Percentiles rank a stretch among this genome's conserved stretches.
Evolutionary conservation across 805 yeast species (phyloP).

Genomic region (Kodamaea sagamina): DNA sequence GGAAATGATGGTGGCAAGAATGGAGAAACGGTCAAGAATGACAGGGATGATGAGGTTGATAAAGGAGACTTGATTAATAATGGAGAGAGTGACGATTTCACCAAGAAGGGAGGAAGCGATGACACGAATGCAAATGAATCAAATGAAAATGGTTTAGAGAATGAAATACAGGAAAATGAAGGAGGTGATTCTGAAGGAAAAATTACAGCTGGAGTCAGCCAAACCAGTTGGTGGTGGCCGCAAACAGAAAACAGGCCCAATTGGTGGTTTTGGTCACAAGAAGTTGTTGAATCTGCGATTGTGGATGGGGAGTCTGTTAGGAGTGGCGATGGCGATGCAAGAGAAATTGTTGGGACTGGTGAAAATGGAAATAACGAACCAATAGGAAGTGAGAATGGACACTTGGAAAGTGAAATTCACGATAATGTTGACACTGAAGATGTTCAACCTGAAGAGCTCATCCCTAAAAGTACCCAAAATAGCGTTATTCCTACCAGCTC

Average conservation of each 20-base stretch:
- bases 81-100: background rate
- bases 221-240: constrained; percentile 1
- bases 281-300: background rate
- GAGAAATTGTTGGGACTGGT: too few relatives aligned
- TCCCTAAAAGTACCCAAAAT: too few relatives aligned
- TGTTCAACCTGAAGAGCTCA: too few relatives aligned
- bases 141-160: background rate
- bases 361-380: too few relatives aligned
- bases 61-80: too few relatives aligned
- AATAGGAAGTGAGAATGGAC: too few relatives aligned
- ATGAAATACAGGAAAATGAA: background rate
- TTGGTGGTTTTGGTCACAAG: constrained; percentile 3
- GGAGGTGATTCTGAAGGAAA: too few relatives aligned
- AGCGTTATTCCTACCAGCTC: too few relatives aligned
- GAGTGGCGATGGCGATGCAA: background rate
- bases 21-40: background rate
- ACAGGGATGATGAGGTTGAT: too few relatives aligned
- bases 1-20: background rate
- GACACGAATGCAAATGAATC: background rate
- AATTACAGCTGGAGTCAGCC: background rate
- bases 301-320: background rate
- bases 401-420: too few relatives aligned
- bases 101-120: too few relatives aligned
- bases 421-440: too few relatives aligned
- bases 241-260: constrained; percentile 3